These are phyloP conservation scores for Talaromyces sp. DNA, from an alignment of 2,329 filamentous ascomycete species.

Conservation along the genomic window DNA sequence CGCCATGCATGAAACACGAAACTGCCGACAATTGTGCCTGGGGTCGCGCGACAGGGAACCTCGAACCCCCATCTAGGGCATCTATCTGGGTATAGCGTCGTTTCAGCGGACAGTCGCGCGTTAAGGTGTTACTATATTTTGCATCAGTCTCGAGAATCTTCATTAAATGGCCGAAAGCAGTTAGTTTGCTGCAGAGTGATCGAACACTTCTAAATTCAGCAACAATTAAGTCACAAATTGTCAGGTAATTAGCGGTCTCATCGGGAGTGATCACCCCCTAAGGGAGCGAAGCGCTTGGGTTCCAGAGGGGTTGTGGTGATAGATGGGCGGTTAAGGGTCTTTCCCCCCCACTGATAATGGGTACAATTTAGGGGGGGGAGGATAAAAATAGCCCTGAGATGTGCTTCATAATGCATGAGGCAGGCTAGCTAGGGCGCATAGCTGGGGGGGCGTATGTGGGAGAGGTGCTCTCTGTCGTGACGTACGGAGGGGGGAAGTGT, in stretches of 20 bases:
- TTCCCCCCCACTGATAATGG: not conserved
- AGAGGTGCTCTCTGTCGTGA: constrained; percentile 1
- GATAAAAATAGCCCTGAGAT: constrained; percentile 27
- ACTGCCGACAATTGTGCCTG: constrained; percentile 28
- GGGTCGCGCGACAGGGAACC: constrained; percentile 27
- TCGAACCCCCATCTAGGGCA: constrained; percentile 26
- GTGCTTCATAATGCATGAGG: constrained; percentile 18
- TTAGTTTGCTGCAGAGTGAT: constrained; percentile 27
- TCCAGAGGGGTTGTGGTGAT: constrained; percentile 17
- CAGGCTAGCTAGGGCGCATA: not conserved
- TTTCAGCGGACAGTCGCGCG: constrained; percentile 44
- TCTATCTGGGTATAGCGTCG: constrained; percentile 26
- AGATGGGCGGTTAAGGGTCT: constrained; percentile 21
- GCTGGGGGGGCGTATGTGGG: constrained; percentile 1
- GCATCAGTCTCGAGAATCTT: constrained; percentile 31
- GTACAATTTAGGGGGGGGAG: not conserved
- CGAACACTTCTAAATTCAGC: constrained; percentile 31
- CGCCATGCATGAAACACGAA: constrained; percentile 29
- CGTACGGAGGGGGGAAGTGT: constrained; percentile 13
- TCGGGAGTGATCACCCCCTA: constrained; percentile 1
- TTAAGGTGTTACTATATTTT: constrained; percentile 46
- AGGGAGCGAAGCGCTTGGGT: constrained; percentile 16
- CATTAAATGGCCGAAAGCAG: constrained; percentile 29
- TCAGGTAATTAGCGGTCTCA: constrained; percentile 26
- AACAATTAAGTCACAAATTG: constrained; percentile 30